phyloP scores from a whole-genome alignment of 2,329 filamentous ascomycete genomes.

The Aspergillus oerlinghausenensis region DNA sequence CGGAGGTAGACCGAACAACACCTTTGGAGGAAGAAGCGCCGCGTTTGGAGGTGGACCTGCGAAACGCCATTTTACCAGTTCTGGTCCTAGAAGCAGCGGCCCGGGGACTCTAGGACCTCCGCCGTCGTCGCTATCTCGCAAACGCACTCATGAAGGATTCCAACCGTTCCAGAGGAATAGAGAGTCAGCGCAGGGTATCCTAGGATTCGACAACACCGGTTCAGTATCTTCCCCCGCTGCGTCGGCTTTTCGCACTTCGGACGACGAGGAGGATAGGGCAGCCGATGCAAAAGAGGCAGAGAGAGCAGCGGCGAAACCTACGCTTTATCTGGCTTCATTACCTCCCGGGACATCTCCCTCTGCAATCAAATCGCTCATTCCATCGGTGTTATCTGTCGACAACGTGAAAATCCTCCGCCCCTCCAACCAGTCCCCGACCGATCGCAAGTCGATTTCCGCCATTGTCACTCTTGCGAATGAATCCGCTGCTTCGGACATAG shows the following conservation, averaged over 20 bases:
- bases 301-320: conserved; percentile 50
- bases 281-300: conserved; percentile 41
- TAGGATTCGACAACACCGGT: conserved; percentile 36
- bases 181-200: conserved; percentile 33
- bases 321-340: conserved; percentile 50
- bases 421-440: conserved; percentile 44
- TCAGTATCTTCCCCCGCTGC: conserved; percentile 22
- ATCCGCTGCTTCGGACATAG: conserved; percentile 77
- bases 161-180: conserved; percentile 35
- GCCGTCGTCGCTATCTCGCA: conserved; percentile 38
- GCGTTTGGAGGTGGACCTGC: conserved; percentile 38
- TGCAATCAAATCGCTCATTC: conserved; percentile 47
- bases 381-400: conserved; percentile 60
- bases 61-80: conserved; percentile 59
- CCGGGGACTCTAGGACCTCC: conserved; percentile 46
- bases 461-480: conserved; percentile 78
- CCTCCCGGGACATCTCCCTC: conserved; percentile 50
- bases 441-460: conserved; percentile 69
- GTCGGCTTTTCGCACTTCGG: conserved; percentile 38
- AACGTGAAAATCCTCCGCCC: conserved; percentile 66
- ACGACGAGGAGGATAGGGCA: conserved; percentile 42
- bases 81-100: conserved; percentile 45
- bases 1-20: conserved; percentile 20
- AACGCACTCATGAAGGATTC: conserved; percentile 42
- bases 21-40: conserved; percentile 30